Conservation (phyloP, 1,284 basidiomycete genomes). For the Apiotrichum domesticum region DNA sequence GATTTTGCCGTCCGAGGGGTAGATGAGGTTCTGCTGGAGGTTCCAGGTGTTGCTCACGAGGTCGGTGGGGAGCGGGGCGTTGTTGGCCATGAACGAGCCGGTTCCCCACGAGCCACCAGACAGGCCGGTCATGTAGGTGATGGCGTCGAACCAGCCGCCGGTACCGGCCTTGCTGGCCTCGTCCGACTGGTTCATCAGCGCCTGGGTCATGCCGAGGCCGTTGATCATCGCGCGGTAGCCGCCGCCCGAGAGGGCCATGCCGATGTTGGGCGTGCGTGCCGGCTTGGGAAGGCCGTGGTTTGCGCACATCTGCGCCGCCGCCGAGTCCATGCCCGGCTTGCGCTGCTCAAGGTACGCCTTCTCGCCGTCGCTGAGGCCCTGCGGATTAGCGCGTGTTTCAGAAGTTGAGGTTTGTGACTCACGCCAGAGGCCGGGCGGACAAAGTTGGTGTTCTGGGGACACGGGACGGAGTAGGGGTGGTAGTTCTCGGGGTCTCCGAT, state of each 20-base stretch:
- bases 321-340: conserved; percentile 19
- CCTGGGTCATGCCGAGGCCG: conserved; percentile 18
- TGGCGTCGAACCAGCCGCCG: conserved; percentile 42
- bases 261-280: conserved; percentile 43
- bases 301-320: conserved; percentile 28
- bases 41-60: conserved; percentile 45
- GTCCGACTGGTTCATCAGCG: conserved; percentile 3
- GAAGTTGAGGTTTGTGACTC: too few relatives aligned
- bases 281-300: conserved; percentile 28
- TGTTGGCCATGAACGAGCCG: conserved; percentile 40
- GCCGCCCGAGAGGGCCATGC: conserved; percentile 49
- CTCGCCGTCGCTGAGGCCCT: conserved; percentile 33
- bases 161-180: conserved; percentile 10
- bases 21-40: conserved; percentile 48
- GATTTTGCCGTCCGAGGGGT: conserved; percentile 45
- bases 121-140: conserved; percentile 45
- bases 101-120: conserved; percentile 46
- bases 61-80: conserved; percentile 34
- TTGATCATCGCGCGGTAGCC: conserved; percentile 50
- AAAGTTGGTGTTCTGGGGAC: conserved; percentile 36
- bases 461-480: conserved; percentile 39
- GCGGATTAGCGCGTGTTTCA: background rate
- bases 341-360: conserved; percentile 29
- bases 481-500: conserved; percentile 22
- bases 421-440: conserved; percentile 29